These are phyloP conservation scores for Abortiporus biennis DNA, from an alignment of 1,284 basidiomycete genomes.

Conservation along the genomic window DNA sequence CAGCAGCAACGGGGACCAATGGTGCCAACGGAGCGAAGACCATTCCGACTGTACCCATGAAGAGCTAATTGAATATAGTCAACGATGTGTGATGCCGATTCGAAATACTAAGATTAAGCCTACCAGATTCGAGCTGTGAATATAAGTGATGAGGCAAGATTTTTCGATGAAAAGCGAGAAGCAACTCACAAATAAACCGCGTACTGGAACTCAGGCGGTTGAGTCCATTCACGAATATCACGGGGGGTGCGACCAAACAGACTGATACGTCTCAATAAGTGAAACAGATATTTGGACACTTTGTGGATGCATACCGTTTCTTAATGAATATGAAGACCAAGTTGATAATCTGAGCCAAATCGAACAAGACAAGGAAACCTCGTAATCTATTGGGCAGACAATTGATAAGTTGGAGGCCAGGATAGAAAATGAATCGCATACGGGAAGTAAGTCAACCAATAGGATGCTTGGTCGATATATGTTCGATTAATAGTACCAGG, in stretches of 20 bases:
- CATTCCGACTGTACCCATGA: slow-evolving; percentile 82
- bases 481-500: slow-evolving; percentile 71
- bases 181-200: slow-evolving; percentile 77
- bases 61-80: slow-evolving; percentile 43
- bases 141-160: neutral
- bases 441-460: slow-evolving; percentile 96
- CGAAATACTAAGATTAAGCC: neutral
- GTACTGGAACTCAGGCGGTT: slow-evolving; percentile 91
- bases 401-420: neutral
- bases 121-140: slow-evolving; percentile 60
- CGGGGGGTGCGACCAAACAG: slow-evolving; percentile 94
- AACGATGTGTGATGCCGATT: neutral
- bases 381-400: slow-evolving; percentile 52
- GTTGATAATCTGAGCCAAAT: slow-evolving; percentile 93
- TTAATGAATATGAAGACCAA: slow-evolving; percentile 83
- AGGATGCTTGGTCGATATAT: slow-evolving; percentile 80
- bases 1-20: slow-evolving; percentile 71
- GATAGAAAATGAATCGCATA: slow-evolving; percentile 32
- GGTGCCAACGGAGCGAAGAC: slow-evolving; percentile 92
- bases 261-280: slow-evolving; percentile 32
- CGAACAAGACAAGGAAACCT: slow-evolving; percentile 91
- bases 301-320: slow-evolving; percentile 43
- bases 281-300: slow-evolving; percentile 5
- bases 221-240: slow-evolving; percentile 94
- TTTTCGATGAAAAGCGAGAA: neutral